These are phyloP conservation scores for Cryphonectria japonica DNA, from an alignment of 2,329 filamentous ascomycete genomes.

Conservation along the genomic window DNA sequence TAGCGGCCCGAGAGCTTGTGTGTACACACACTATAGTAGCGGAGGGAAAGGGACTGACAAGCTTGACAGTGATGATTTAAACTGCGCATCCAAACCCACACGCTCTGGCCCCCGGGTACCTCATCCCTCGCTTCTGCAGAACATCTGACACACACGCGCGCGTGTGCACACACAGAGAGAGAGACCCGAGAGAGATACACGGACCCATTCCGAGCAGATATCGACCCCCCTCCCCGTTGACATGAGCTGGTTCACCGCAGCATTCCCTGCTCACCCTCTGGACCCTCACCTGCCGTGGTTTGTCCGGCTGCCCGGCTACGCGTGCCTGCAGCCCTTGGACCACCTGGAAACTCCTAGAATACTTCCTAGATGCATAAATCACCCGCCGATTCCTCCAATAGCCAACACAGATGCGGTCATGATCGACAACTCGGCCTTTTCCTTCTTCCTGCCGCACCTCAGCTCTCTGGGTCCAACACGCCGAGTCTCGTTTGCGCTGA, in stretches of 20 bases:
- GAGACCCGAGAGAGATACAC: background rate
- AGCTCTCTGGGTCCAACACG: background rate
- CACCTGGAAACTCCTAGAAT: background rate
- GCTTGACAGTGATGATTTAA: background rate
- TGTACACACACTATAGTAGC: background rate
- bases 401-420: constrained; percentile 12
- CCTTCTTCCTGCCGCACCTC: constrained; percentile 4
- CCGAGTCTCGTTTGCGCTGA: background rate
- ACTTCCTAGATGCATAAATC: background rate
- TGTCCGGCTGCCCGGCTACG: background rate
- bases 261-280: constrained; percentile 1
- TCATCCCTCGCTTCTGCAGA: background rate
- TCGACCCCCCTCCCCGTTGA: background rate
- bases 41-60: background rate
- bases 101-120: background rate
- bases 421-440: constrained; percentile 10
- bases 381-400: background rate
- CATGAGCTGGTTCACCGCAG: background rate
- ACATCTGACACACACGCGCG: background rate
- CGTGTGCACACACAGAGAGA: background rate
- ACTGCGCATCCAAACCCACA: background rate
- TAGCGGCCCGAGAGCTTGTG: background rate
- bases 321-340: background rate
- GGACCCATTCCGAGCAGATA: background rate
- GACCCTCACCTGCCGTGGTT: background rate